Evolutionary conservation across 2,329 filamentous ascomycete genomes (phyloP), one percentile per base, ranked within the genome.

Genomic region (Cryphonectria parasitica): DNA sequence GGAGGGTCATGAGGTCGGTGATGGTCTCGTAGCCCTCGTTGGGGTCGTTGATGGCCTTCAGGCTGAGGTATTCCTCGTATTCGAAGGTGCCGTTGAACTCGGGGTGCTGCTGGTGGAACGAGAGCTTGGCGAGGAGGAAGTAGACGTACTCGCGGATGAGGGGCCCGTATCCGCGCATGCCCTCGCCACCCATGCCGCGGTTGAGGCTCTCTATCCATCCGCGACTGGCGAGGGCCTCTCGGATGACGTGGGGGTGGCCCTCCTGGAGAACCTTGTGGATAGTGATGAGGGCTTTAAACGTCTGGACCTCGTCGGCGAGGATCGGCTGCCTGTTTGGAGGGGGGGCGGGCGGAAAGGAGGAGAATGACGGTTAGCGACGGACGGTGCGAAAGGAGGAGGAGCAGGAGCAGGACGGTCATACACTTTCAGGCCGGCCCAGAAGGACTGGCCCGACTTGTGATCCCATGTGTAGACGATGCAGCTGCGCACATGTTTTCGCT

Each of bases 401-500:
- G 22, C 15, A n/a, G 22, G 10, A 34, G 34, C 1, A 36, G 66
- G 54, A 36, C 49, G 64, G 69, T 10, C 74, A 64, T 65, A 97
- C 92, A 98, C 95, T 89, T 99, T 99, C 88, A 99, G 97, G 79
- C 95, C 95, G 70, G 93, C 90, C 96, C 96, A 99, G 82, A 99
- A 99, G 79, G 95, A 93, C 79, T 90, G 87, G 58, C 95, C 97
- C 74, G 92, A 97, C 84, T 97, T 97, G 85, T 99, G 94, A 83
- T 99, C 96, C 96, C 96, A 99, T 71, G 95, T 98, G 82, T 98
- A 98, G 62, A 99, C 95, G 77, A 99, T 99, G 79, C 94, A 97
- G 81, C 92, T 94, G 79, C 96, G 93, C 71, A 99, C 96, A 92
- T 99, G 96, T 84, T 99, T 99, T 77, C 89, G 87, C 80, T 91